phyloP scores from a whole-genome alignment of 78 protist genomes.

The Speleostelium caveatum region DNA sequence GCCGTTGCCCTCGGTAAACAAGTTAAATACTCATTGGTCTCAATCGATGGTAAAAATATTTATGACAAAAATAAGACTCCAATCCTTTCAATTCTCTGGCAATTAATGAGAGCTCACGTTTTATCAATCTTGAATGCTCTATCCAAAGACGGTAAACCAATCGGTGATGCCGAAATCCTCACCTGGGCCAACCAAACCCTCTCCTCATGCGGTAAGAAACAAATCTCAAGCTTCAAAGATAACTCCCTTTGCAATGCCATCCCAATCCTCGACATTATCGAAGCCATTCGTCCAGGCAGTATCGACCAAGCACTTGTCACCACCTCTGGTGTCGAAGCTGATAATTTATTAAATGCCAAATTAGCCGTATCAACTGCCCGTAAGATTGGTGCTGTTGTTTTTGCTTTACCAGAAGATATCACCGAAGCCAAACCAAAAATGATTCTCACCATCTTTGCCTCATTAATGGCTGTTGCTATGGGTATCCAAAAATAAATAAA shows the following conservation, averaged over 20 bases:
- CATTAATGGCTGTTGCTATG: slow-evolving; percentile 60
- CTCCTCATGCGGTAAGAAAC: slow-evolving; percentile 36
- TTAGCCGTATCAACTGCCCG: slow-evolving; percentile 86
- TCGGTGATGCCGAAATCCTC: slow-evolving; percentile 86
- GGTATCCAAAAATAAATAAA: slow-evolving; percentile 1
- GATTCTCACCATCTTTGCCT: slow-evolving; percentile 75
- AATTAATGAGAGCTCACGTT: slow-evolving; percentile 90
- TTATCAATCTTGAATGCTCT: slow-evolving; percentile 50
- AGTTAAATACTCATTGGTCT: slow-evolving; percentile 79
- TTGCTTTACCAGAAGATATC: slow-evolving; percentile 95
- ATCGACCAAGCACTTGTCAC: slow-evolving; percentile 83
- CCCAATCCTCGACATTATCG: slow-evolving; percentile 88
- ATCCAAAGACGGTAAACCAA: slow-evolving; percentile 71
- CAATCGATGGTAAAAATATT: slow-evolving; percentile 85
- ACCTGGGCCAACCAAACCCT: slow-evolving; percentile 85
- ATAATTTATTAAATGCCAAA: slow-evolving; percentile 87
- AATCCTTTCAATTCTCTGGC: slow-evolving; percentile 84
- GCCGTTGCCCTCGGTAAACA: slow-evolving; percentile 70
- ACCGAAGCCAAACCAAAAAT: slow-evolving; percentile 82
- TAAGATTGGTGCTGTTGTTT: slow-evolving; percentile 94
- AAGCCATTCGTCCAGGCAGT: slow-evolving; percentile 86
- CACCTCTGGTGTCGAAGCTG: slow-evolving; percentile 69
- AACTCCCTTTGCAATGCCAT: slow-evolving; percentile 39
- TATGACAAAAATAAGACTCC: slow-evolving; percentile 77
- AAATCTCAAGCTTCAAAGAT: slow-evolving; percentile 87